Conservation (phyloP, 2,329 filamentous ascomycete genomes). For the Pseudohalonectria lignicola region DNA sequence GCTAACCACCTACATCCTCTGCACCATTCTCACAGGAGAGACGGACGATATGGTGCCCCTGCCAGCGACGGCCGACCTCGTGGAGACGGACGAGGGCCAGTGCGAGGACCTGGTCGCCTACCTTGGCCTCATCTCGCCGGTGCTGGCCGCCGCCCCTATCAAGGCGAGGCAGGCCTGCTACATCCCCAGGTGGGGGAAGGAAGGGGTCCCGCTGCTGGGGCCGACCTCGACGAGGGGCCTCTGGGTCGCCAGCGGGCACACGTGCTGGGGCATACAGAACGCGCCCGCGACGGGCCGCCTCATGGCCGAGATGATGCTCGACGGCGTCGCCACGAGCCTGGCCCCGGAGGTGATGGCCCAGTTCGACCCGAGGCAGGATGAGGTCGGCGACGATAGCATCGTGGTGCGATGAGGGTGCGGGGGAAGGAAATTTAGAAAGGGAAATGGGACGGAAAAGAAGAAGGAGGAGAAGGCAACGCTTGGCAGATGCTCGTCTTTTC, state of each 20-base stretch:
- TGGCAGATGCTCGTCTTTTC: background rate
- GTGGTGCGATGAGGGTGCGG: slow-evolving; percentile 3
- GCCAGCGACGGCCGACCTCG: slow-evolving; percentile 63
- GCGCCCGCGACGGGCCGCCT: slow-evolving; percentile 76
- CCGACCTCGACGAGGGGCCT: slow-evolving; percentile 61
- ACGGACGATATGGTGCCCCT: slow-evolving; percentile 67
- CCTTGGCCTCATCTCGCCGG: slow-evolving; percentile 52
- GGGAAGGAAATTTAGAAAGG: background rate
- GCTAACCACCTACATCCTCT: background rate
- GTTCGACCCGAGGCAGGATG: slow-evolving; percentile 57
- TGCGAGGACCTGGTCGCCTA: slow-evolving; percentile 84
- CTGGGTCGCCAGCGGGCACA: slow-evolving; percentile 80
- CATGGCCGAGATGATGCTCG: slow-evolving; percentile 69
- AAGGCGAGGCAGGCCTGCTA: slow-evolving; percentile 84
- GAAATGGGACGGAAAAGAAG: background rate
- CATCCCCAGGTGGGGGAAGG: slow-evolving; percentile 57
- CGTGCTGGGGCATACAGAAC: slow-evolving; percentile 98
- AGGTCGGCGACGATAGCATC: too few relatives aligned
- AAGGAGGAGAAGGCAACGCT: background rate
- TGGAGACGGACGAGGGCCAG: slow-evolving; percentile 61
- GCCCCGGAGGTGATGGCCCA: slow-evolving; percentile 38
- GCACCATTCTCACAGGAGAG: slow-evolving; percentile 39
- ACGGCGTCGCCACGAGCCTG: slow-evolving; percentile 58
- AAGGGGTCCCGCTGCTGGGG: slow-evolving; percentile 65
- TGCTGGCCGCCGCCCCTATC: slow-evolving; percentile 57